phyloP scores from a whole-genome alignment of 2,329 filamentous ascomycete genomes.

The Leptographium galeiforme region DNA sequence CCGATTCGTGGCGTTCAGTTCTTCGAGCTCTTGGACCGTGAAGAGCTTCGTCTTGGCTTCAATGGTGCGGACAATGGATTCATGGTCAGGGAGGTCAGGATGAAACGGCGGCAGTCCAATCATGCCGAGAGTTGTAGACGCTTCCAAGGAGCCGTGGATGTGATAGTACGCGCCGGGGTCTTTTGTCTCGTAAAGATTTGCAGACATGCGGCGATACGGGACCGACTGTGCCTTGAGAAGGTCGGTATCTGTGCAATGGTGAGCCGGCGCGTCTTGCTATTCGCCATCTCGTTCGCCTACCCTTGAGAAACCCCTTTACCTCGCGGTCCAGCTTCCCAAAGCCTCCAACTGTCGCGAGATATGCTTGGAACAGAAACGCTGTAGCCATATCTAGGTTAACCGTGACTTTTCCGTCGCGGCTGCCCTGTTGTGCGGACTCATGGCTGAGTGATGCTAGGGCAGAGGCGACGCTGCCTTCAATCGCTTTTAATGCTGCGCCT shows the following conservation, averaged over 20 bases:
- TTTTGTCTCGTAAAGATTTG: conserved; percentile 11
- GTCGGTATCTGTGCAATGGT: conserved; percentile 37
- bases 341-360: conserved; percentile 40
- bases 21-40: conserved; percentile 25
- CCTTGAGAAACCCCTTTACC: conserved; percentile 23
- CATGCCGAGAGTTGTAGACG: conserved; percentile 26
- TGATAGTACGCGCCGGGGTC: conserved; percentile 37
- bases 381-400: conserved; percentile 40
- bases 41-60: conserved; percentile 27
- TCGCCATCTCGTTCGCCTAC: conserved; percentile 6
- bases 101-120: conserved; percentile 27
- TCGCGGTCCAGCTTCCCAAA: conserved; percentile 32
- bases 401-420: conserved; percentile 13
- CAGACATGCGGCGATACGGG: conserved; percentile 30
- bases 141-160: conserved; percentile 34
- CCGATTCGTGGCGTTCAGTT: conserved; percentile 25
- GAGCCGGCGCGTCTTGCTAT: not conserved
- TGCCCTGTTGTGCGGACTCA: conserved; percentile 16
- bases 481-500: conserved; percentile 11
- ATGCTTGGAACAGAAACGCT: conserved; percentile 44
- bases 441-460: conserved; percentile 18
- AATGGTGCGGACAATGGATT: conserved; percentile 40
- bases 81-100: conserved; percentile 22
- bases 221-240: conserved; percentile 57
- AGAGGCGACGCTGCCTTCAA: conserved; percentile 44